A percentile compares a stretch with the other conserved stretches of the same genome.
These are phyloP conservation scores for Vigna mungo DNA, from an alignment of 306 rosid genomes.

Conservation along the genomic window DNA sequence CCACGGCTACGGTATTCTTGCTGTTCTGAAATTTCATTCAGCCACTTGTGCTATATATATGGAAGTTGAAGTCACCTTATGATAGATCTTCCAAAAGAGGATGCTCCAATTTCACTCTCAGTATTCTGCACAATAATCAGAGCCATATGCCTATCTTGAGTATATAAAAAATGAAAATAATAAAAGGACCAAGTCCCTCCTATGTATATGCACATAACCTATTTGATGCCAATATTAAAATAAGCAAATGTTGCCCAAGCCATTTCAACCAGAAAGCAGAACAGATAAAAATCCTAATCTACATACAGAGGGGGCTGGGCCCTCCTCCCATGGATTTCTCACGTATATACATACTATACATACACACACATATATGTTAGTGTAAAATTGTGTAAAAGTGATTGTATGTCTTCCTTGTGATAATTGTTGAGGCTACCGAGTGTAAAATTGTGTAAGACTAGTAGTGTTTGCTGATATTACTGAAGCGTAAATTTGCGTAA, in stretches of 20 bases:
- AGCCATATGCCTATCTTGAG: conserved; percentile 11
- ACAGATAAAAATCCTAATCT: background rate
- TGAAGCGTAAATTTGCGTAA: no score
- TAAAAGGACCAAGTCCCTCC: conserved; percentile 5
- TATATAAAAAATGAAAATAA: conserved; percentile 18
- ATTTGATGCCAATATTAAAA: conserved; percentile 7
- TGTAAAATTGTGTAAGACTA: no score
- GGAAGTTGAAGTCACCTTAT: conserved; percentile 61
- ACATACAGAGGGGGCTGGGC: background rate
- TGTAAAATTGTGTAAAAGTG: no score
- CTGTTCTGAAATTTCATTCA: conserved; percentile 11
- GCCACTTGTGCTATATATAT: background rate
- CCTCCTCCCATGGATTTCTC: no score
- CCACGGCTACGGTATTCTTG: background rate
- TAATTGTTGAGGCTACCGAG: no score
- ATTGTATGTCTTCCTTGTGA: no score
- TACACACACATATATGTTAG: no score
- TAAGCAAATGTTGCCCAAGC: conserved; percentile 6
- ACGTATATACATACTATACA: no score
- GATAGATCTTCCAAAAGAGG: conserved; percentile 75
- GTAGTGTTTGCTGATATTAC: no score
- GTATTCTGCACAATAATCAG: conserved; percentile 65
- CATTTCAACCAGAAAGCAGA: background rate
- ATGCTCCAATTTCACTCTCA: conserved; percentile 88
- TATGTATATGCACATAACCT: background rate